A percentile compares a stretch with the other conserved stretches of the same genome.
phyloP scores from a whole-genome alignment of 1,284 basidiomycete genomes.

The Agaricales sp. region DNA sequence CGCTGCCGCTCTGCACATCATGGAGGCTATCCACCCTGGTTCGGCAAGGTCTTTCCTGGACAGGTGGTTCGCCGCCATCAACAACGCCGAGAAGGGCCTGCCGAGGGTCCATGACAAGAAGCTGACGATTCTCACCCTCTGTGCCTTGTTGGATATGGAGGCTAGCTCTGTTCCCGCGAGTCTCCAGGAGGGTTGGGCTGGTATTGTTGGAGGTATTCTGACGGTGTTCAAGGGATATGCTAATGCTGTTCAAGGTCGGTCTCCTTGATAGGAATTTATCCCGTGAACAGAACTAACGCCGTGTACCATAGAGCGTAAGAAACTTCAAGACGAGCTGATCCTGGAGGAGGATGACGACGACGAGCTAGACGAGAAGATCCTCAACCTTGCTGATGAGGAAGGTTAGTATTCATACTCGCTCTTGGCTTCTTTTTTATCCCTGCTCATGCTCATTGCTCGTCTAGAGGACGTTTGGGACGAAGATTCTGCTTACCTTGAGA shows the following conservation, averaged over 20 bases:
- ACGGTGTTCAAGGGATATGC: slow-evolving; percentile 69
- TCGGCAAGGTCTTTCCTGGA: slow-evolving; percentile 66
- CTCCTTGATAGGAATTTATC: slow-evolving; percentile 2
- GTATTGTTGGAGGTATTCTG: slow-evolving; percentile 59
- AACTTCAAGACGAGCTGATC: slow-evolving; percentile 43
- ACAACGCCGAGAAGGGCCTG: slow-evolving; percentile 42
- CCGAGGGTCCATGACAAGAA: slow-evolving; percentile 92
- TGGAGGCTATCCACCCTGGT: slow-evolving; percentile 54
- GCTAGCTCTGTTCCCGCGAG: slow-evolving; percentile 43
- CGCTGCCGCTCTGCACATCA: slow-evolving; percentile 60
- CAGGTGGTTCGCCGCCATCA: slow-evolving; percentile 69
- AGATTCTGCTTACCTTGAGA: slow-evolving; percentile 73
- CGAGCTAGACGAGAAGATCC: slow-evolving; percentile 44
- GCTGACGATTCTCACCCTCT: slow-evolving; percentile 68
- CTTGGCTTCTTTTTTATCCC: slow-evolving; percentile 1
- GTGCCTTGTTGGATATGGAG: slow-evolving; percentile 62
- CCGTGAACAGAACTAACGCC: background rate
- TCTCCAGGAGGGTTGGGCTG: slow-evolving; percentile 62
- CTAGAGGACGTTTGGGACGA: slow-evolving; percentile 77
- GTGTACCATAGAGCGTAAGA: slow-evolving; percentile 52
- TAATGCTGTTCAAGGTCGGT: slow-evolving; percentile 56
- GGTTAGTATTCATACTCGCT: slow-evolving; percentile 28
- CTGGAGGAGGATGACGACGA: slow-evolving; percentile 57
- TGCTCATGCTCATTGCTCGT: slow-evolving; percentile 8
- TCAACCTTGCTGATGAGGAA: slow-evolving; percentile 67